Base-by-base conservation (phyloP, 2,329 filamentous ascomycete species). In the Capronia americana region DNA sequence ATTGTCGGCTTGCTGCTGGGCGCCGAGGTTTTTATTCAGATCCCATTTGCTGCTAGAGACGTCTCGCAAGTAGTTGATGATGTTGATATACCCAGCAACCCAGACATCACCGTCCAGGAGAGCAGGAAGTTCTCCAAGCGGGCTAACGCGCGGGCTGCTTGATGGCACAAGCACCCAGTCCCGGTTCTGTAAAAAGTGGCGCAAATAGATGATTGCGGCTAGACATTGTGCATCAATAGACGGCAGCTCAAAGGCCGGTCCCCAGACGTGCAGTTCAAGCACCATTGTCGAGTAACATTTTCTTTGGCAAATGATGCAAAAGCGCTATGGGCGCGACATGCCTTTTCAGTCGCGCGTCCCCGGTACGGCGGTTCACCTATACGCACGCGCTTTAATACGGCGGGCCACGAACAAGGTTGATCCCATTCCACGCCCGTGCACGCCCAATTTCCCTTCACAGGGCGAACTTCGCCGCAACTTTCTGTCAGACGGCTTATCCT, bases 141-240 rank as follows among this genome's bases (percentile, higher is more conserved):
- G 88, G 74, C 88, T 90, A 70, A 90, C 80, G 50, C 87, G 87
- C 61, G 90, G 86, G 77, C 93, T 88, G 77, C 90, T 92, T 75
- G 87, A 90, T 53, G 90, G 86, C 70, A 95, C 81, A 69, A 96
- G 81, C 69, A 85, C 83, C 90, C 91, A 96, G 72, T 86, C 79
- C 56, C 82, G 79, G 64, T 79, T 76, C 41, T 86, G 84, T 26
- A 92, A 81, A 65, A 84, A 85, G 73, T 87, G 82, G 67, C 87
- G 85, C 64, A 96, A 84, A 76, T 93, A 93, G 61, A 91, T 88
- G 71, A 97, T 88, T 51, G 90, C 85, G 30, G 93, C 93, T 67
- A 96, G 87, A 76, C 93, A 98, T 82, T 96, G 92, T 54, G 94
- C 84, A 75, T 98, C 93, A 74, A 98, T 90, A 51, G 95, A 98